Evolutionary conservation across 352 stramenopile species (phyloP).

Genomic region (Paralagenidium karlingii): DNA sequence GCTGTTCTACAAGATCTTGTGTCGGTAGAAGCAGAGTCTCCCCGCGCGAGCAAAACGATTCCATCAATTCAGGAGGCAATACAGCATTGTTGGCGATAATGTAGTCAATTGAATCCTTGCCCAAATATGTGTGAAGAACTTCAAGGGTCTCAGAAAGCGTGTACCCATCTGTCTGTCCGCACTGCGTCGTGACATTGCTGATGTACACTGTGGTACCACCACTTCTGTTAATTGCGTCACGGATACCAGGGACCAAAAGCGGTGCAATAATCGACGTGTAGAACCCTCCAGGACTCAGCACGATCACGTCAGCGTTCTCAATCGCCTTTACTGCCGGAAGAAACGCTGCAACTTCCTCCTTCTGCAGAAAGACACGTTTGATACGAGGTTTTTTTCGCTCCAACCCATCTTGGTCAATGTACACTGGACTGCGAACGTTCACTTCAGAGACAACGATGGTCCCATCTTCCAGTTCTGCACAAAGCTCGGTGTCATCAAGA

Average conservation of each 20-base stretch:
- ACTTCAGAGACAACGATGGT: conserved; percentile 69
- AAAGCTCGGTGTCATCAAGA: conserved; percentile 73
- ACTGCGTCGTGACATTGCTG: conserved; percentile 78
- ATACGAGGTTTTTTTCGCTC: conserved; percentile 50
- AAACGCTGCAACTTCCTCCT: conserved; percentile 58
- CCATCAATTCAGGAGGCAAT: conserved; percentile 34
- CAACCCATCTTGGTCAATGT: conserved; percentile 15
- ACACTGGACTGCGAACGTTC: conserved; percentile 59
- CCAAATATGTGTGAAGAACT: conserved; percentile 51
- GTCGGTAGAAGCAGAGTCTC: conserved; percentile 63
- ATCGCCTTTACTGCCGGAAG: conserved; percentile 63
- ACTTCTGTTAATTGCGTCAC: conserved; percentile 58
- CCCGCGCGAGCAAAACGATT: conserved; percentile 51
- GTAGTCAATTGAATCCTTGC: conserved; percentile 67
- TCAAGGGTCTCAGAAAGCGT: conserved; percentile 56
- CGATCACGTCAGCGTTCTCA: conserved; percentile 75
- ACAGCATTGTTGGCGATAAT: conserved; percentile 74
- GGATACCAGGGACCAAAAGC: conserved; percentile 67
- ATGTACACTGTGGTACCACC: conserved; percentile 69
- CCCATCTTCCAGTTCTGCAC: conserved; percentile 57
- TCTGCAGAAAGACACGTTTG: conserved; percentile 71
- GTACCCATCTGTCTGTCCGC: conserved; percentile 69
- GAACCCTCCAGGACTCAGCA: conserved; percentile 69
- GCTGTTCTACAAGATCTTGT: conserved; percentile 28
- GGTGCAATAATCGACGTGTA: conserved; percentile 81